Conservation (phyloP, 2,329 filamentous ascomycete species). For the Capronia americana region DNA sequence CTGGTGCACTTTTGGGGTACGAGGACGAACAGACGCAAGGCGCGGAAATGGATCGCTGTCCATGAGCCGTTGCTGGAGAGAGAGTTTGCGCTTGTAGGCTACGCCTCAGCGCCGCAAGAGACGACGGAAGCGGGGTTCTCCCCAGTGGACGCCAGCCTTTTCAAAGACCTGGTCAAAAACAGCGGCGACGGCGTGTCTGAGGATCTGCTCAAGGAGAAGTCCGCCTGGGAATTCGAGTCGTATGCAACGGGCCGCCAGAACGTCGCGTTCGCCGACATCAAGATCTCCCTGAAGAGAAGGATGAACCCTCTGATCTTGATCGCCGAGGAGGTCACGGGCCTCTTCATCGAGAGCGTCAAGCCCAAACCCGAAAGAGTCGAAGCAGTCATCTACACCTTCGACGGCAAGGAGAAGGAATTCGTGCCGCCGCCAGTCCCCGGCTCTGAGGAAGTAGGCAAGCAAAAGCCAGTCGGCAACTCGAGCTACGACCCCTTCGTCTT, state of each 20-base stretch:
- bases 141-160: slow-evolving; percentile 55
- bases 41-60: slow-evolving; percentile 78
- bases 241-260: slow-evolving; percentile 95
- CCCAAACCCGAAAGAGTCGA: slow-evolving; percentile 75
- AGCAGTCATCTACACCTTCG: slow-evolving; percentile 83
- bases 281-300: slow-evolving; percentile 79
- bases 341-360: slow-evolving; percentile 80
- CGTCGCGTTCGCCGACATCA: slow-evolving; percentile 86
- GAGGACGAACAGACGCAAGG: slow-evolving; percentile 77
- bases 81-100: slow-evolving; percentile 90
- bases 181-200: slow-evolving; percentile 54
- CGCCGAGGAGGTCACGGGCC: slow-evolving; percentile 72
- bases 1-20: slow-evolving; percentile 82
- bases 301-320: slow-evolving; percentile 77
- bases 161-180: slow-evolving; percentile 44
- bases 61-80: slow-evolving; percentile 73
- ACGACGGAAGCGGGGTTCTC: slow-evolving; percentile 43
- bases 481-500: slow-evolving; percentile 90
- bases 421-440: slow-evolving; percentile 69
- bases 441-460: slow-evolving; percentile 64
- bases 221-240: slow-evolving; percentile 80
- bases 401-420: slow-evolving; percentile 83
- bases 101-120: slow-evolving; percentile 61
- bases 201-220: slow-evolving; percentile 79
- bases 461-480: slow-evolving; percentile 65